phyloP scores from a whole-genome alignment of 2,329 filamentous ascomycete genomes.

The Aspergillus floridensis region DNA sequence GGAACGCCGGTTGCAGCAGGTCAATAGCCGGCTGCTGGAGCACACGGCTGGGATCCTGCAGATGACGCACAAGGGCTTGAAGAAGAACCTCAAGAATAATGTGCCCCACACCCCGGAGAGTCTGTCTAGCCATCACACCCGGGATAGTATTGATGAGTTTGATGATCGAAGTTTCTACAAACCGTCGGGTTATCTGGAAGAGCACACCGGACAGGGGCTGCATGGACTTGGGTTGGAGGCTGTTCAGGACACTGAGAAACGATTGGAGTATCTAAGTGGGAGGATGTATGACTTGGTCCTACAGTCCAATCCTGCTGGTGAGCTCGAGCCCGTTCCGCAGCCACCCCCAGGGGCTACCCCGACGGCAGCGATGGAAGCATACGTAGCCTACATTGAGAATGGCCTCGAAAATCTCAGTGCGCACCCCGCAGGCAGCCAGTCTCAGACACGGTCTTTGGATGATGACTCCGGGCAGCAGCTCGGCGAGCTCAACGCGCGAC shows the following conservation, averaged over 20 bases:
- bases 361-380: slow-evolving; percentile 45
- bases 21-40: slow-evolving; percentile 73
- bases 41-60: slow-evolving; percentile 93
- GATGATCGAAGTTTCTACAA: slow-evolving; percentile 74
- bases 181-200: slow-evolving; percentile 64
- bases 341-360: slow-evolving; percentile 28
- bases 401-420: slow-evolving; percentile 61
- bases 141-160: slow-evolving; percentile 61
- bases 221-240: slow-evolving; percentile 40
- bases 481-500: slow-evolving; percentile 61
- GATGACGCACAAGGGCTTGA: slow-evolving; percentile 76
- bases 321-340: slow-evolving; percentile 39
- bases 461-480: slow-evolving; percentile 56
- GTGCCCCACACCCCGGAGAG: slow-evolving; percentile 74
- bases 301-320: slow-evolving; percentile 34
- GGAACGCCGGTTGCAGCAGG: slow-evolving; percentile 71
- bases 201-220: slow-evolving; percentile 30
- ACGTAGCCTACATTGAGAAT: slow-evolving; percentile 70
- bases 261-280: slow-evolving; percentile 65
- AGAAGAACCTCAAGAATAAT: slow-evolving; percentile 53
- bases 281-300: slow-evolving; percentile 67
- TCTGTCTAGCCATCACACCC: slow-evolving; percentile 59
- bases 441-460: slow-evolving; percentile 14
- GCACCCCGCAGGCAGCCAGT: slow-evolving; percentile 34
- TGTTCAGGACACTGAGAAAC: slow-evolving; percentile 62